Conservation (phyloP, 179 eudicot species). For the Spinacia oleracea region DNA sequence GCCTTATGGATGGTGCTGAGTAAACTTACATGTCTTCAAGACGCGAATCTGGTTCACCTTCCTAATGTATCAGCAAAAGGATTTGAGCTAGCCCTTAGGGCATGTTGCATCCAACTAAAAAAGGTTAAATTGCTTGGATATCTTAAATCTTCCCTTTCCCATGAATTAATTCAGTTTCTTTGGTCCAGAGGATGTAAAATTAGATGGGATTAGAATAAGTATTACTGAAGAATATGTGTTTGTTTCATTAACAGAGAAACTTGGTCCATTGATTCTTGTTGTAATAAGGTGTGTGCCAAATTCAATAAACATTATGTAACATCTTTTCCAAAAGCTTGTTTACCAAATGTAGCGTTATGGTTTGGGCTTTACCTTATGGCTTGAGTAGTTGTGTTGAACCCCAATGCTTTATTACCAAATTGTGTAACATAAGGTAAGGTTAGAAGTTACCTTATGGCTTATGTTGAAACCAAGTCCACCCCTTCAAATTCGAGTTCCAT, state of each 20-base stretch:
- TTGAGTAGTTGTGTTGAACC: too few relatives aligned
- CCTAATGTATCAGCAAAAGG: slow-evolving; percentile 52
- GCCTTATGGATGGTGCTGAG: slow-evolving; percentile 71
- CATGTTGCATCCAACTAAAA: slow-evolving; percentile 59
- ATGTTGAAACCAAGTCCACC: too few relatives aligned
- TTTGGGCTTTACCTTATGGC: too few relatives aligned
- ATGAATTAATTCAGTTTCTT: slow-evolving; percentile 44
- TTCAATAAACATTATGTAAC: too few relatives aligned
- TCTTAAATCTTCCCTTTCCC: slow-evolving; percentile 48
- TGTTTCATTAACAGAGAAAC: neutral
- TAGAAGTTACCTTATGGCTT: too few relatives aligned
- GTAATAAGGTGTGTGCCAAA: neutral
- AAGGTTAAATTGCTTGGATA: slow-evolving; percentile 58
- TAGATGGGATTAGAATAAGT: slow-evolving; percentile 51
- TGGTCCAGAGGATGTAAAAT: slow-evolving; percentile 67
- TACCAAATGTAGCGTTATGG: too few relatives aligned
- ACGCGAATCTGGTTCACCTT: slow-evolving; percentile 67
- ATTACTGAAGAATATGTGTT: neutral
- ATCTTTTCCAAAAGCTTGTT: too few relatives aligned
- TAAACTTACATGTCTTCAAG: slow-evolving; percentile 68
- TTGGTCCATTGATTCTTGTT: neutral
- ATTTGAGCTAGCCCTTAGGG: slow-evolving; percentile 62
- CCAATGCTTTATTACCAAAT: too few relatives aligned
- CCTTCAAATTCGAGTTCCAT: too few relatives aligned
- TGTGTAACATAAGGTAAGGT: too few relatives aligned